These are phyloP conservation scores for Exophiala sp. DNA, from an alignment of 2,329 filamentous ascomycete species.

Conservation along the genomic window DNA sequence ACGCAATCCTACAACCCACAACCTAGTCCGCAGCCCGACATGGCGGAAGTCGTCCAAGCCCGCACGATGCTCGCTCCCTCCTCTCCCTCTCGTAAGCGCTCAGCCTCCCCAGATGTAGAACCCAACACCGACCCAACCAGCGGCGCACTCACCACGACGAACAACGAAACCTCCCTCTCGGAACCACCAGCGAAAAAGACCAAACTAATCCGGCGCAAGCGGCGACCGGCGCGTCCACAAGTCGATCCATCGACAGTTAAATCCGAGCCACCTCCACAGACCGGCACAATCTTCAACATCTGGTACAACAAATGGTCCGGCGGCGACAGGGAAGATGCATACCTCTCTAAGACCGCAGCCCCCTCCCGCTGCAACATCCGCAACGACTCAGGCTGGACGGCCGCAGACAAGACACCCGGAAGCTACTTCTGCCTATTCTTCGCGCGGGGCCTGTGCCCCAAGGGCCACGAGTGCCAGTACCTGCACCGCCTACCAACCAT, in stretches of 20 bases:
- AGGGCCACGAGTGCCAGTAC: slow-evolving; percentile 90
- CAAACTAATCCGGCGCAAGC: slow-evolving; percentile 89
- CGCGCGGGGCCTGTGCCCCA: slow-evolving; percentile 74
- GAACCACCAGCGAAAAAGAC: slow-evolving; percentile 56
- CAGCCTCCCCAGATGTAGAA: slow-evolving; percentile 20
- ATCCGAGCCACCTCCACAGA: slow-evolving; percentile 75
- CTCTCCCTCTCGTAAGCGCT: slow-evolving; percentile 27
- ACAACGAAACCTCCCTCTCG: slow-evolving; percentile 16
- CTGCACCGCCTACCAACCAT: slow-evolving; percentile 83
- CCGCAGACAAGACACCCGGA: slow-evolving; percentile 71
- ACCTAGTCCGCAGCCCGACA: not conserved
- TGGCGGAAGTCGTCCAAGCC: slow-evolving; percentile 26
- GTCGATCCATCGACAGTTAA: slow-evolving; percentile 81
- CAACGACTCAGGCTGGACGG: slow-evolving; percentile 73
- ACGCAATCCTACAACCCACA: not conserved
- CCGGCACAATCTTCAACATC: slow-evolving; percentile 94
- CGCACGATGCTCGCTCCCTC: slow-evolving; percentile 15
- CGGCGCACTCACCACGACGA: slow-evolving; percentile 19
- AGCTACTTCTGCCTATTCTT: slow-evolving; percentile 93
- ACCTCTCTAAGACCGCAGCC: slow-evolving; percentile 76
- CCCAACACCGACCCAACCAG: slow-evolving; percentile 9
- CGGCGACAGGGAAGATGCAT: slow-evolving; percentile 89
- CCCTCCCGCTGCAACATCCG: slow-evolving; percentile 83
- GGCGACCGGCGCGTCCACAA: slow-evolving; percentile 82
- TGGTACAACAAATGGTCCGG: slow-evolving; percentile 99